These are phyloP conservation scores for Chamaecyparis obtusa DNA, from an alignment of 75 land plant species.

Conservation along the genomic window DNA sequence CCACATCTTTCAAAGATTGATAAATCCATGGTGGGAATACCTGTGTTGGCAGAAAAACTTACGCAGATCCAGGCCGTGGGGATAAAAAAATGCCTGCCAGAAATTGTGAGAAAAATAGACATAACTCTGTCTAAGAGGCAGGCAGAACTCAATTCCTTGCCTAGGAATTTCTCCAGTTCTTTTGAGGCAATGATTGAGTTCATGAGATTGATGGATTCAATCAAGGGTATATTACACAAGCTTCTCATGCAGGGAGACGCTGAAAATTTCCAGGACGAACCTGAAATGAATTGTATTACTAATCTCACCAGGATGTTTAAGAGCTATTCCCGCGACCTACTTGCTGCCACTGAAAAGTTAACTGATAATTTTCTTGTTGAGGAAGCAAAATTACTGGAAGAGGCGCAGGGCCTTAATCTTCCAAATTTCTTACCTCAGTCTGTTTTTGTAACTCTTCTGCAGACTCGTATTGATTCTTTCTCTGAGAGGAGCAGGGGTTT, in stretches of 20 bases:
- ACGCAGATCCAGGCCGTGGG: constrained; percentile 27
- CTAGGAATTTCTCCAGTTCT: constrained; percentile 3
- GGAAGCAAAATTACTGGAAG: constrained; percentile 15
- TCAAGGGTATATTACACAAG: background rate
- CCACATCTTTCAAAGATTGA: constrained; percentile 17
- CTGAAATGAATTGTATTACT: constrained; percentile 18
- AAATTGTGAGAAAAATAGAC: constrained; percentile 15
- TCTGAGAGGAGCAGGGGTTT: constrained; percentile 6
- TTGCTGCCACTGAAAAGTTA: background rate
- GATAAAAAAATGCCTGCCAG: constrained; percentile 14
- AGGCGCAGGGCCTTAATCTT: constrained; percentile 18
- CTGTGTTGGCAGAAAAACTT: constrained; percentile 16
- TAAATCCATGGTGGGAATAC: constrained; percentile 28
- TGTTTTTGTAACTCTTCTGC: constrained; percentile 10
- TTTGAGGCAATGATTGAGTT: constrained; percentile 21
- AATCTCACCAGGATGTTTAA: constrained; percentile 13
- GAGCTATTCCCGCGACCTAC: constrained; percentile 13
- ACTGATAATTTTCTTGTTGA: background rate
- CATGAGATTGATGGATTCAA: constrained; percentile 3
- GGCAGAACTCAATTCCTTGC: constrained; percentile 13
- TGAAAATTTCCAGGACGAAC: constrained; percentile 13
- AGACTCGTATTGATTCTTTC: constrained; percentile 8
- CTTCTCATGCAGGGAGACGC: constrained; percentile 12
- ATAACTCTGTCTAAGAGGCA: constrained; percentile 14
- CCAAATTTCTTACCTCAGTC: constrained; percentile 22